These are phyloP conservation scores for Cyberlindnera americana DNA, from an alignment of 805 yeast species.

Conservation along the genomic window DNA sequence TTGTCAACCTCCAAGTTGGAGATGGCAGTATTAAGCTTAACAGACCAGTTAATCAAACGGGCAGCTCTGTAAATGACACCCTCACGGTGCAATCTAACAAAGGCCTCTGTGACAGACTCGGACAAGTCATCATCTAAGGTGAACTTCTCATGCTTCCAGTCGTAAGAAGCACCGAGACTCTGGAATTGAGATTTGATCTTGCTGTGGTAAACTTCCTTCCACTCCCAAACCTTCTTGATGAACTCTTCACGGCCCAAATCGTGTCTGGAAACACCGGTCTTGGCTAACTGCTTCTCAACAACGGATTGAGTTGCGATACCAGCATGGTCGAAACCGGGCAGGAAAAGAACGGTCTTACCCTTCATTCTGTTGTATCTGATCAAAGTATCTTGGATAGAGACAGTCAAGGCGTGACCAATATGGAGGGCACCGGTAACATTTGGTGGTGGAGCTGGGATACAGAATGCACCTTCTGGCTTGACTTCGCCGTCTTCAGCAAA, in stretches of 20 bases:
- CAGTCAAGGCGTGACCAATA: conserved; percentile 97
- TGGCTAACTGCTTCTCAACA: conserved; percentile 88
- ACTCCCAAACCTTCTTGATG: conserved; percentile 88
- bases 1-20: conserved; percentile 96
- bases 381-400: conserved; percentile 89
- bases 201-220: conserved; percentile 92
- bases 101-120: conserved; percentile 84
- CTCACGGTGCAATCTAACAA: conserved; percentile 87
- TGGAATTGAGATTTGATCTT: conserved; percentile 82
- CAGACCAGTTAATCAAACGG: conserved; percentile 95
- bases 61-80: conserved; percentile 93
- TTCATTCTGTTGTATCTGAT: conserved; percentile 95
- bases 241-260: conserved; percentile 93
- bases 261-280: conserved; percentile 85
- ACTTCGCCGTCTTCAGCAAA: conserved; percentile 67
- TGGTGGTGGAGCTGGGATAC: conserved; percentile 99
- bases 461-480: conserved; percentile 80
- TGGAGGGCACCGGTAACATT: conserved; percentile 98
- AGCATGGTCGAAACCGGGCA: conserved; percentile 98
- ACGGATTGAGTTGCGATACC: conserved; percentile 99
- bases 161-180: conserved; percentile 93
- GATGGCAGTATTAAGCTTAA: conserved; percentile 87
- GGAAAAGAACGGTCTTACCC: conserved; percentile 87
- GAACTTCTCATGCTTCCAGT: conserved; percentile 93
- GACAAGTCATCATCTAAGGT: conserved; percentile 79